phyloP scores from a whole-genome alignment of 352 stramenopile species.

The Phytopythium boreale region DNA sequence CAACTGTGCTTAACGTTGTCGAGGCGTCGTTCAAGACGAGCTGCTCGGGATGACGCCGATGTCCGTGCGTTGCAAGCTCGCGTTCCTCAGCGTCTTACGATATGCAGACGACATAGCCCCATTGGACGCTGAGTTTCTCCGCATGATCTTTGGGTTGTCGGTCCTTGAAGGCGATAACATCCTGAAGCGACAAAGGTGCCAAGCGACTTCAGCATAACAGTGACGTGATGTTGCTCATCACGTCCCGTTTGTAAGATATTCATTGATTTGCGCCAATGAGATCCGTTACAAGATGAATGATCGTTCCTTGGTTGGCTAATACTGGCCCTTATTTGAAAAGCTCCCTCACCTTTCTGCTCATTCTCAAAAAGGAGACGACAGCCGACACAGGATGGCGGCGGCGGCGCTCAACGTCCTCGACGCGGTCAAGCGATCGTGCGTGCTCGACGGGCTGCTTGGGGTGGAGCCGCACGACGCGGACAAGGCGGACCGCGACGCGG shows the following conservation, averaged over 20 bases:
- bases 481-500: neutral
- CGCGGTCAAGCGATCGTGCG: neutral
- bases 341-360: neutral
- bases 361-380: neutral
- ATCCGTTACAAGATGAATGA: no score
- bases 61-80: neutral
- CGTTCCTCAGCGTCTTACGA: neutral
- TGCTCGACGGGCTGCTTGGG: slow-evolving; percentile 1
- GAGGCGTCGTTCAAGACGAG: neutral
- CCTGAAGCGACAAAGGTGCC: no score
- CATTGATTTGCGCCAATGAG: neutral
- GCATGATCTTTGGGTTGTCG: neutral
- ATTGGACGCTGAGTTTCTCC: neutral
- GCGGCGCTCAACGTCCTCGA: neutral
- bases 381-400: neutral
- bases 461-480: neutral
- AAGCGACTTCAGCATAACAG: no score
- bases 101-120: neutral
- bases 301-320: neutral
- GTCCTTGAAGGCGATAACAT: no score
- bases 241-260: no score
- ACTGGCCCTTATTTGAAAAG: neutral
- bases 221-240: no score
- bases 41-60: neutral
- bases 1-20: no score